phyloP scores from a whole-genome alignment of 2,329 filamentous ascomycete species.

The Clarireedia homoeocarpa region DNA sequence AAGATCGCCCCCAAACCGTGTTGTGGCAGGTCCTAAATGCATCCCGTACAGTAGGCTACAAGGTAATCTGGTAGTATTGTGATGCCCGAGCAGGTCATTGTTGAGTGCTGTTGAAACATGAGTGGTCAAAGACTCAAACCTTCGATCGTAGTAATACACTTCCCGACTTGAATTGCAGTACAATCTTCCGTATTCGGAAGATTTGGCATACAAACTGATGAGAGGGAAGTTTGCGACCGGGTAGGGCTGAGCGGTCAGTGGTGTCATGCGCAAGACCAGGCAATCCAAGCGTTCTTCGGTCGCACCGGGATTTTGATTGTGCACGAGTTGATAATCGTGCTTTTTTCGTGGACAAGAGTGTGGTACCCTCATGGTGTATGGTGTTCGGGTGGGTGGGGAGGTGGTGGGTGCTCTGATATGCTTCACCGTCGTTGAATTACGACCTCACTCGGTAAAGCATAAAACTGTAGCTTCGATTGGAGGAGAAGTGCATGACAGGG shows the following conservation, averaged over 20 bases:
- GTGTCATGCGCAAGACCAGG: constrained; percentile 10
- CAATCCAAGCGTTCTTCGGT: constrained; percentile 4
- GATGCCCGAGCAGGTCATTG: not conserved
- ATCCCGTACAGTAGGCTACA: not conserved
- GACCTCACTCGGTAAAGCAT: constrained; percentile 8
- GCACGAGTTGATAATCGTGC: not conserved
- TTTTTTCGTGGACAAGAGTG: not conserved
- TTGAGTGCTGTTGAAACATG: not conserved
- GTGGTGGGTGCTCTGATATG: constrained; percentile 1
- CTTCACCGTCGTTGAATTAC: constrained; percentile 12
- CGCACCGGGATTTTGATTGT: constrained; percentile 2
- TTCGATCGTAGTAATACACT: not conserved
- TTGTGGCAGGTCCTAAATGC: not conserved
- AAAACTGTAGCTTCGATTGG: constrained; percentile 6
- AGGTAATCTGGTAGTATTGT: not conserved
- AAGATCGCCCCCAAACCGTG: constrained; percentile 1
- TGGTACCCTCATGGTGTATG: not conserved
- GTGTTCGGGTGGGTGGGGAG: not conserved
- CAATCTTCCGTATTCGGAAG: not conserved
- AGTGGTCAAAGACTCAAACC: not conserved
- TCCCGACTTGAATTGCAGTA: not conserved
- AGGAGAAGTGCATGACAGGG: constrained; percentile 7
- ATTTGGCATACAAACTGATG: constrained; percentile 4
- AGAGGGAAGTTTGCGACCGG: constrained; percentile 11
- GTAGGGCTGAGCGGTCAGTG: constrained; percentile 20